phyloP scores from a whole-genome alignment of 2,329 filamentous ascomycete species.

The Neofusicoccum laricinum region DNA sequence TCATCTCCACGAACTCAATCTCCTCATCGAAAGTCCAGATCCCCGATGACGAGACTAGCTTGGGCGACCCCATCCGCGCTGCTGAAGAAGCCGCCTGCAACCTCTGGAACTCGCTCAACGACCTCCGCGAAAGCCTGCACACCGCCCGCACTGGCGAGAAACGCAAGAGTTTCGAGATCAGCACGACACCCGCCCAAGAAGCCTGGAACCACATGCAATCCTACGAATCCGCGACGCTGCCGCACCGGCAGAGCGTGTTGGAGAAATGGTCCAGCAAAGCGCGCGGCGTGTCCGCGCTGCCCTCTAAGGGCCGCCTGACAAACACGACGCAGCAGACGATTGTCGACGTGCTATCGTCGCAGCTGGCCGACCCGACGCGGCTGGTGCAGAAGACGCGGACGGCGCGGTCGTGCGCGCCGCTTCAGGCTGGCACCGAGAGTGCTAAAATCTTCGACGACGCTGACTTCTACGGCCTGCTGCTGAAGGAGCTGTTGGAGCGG shows the following conservation, averaged over 20 bases:
- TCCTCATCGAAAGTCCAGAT: conserved; percentile 32
- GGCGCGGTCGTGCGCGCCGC: conserved; percentile 73
- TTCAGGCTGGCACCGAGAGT: conserved; percentile 60
- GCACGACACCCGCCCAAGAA: conserved; percentile 58
- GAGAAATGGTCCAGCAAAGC: conserved; percentile 91
- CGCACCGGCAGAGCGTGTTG: conserved; percentile 67
- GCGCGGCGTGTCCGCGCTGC: conserved; percentile 56
- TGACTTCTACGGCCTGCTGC: conserved; percentile 87
- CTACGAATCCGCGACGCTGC: conserved; percentile 58
- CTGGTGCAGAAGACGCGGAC: conserved; percentile 67
- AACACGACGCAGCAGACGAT: conserved; percentile 60
- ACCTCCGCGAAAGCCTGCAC: conserved; percentile 61
- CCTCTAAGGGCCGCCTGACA: conserved; percentile 59
- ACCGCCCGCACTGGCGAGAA: conserved; percentile 57
- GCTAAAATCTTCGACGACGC: conserved; percentile 81
- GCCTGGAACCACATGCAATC: conserved; percentile 71
- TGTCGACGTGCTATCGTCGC: conserved; percentile 65
- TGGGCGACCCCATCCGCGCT: conserved; percentile 59
- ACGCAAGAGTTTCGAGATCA: conserved; percentile 52
- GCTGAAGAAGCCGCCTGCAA: conserved; percentile 83
- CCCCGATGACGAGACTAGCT: conserved; percentile 33
- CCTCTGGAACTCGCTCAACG: conserved; percentile 77
- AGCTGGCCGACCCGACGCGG: conserved; percentile 64
- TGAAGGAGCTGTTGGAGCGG: conserved; percentile 91
- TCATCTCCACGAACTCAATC: conserved; percentile 78